phyloP scores from a whole-genome alignment of 2,329 filamentous ascomycete genomes.

The Pseudopithomyces maydicus region DNA sequence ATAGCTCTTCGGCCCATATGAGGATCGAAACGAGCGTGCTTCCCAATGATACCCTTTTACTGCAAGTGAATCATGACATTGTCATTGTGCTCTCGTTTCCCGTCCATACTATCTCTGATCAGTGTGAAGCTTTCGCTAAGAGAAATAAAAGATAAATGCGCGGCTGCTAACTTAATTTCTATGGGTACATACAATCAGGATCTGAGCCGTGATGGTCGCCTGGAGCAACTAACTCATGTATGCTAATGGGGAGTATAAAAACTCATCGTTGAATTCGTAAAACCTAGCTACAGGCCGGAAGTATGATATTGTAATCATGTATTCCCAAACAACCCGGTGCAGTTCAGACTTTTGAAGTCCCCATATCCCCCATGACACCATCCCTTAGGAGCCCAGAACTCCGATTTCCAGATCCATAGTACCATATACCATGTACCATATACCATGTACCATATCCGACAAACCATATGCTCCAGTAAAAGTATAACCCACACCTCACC shows the following conservation, averaged over 20 bases:
- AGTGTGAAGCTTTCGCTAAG: too few species aligned
- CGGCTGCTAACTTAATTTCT: too few species aligned
- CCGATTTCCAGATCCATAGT: too few species aligned
- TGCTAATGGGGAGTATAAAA: not conserved
- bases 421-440: too few species aligned
- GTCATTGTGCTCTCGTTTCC: not conserved
- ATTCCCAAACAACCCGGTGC: not conserved
- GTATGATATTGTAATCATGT: not conserved
- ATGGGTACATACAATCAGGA: too few species aligned
- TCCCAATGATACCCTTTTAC: slow-evolving; percentile 45
- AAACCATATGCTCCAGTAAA: not conserved
- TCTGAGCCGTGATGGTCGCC: too few species aligned
- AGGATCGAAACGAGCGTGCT: slow-evolving; percentile 31
- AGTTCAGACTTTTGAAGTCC: not conserved
- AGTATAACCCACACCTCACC: not conserved
- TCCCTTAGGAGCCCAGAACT: not conserved
- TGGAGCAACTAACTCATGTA: too few species aligned
- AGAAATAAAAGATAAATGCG: too few species aligned
- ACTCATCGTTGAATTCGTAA: not conserved
- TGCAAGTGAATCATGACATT: slow-evolving; percentile 24
- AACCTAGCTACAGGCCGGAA: not conserved
- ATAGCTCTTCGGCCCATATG: slow-evolving; percentile 33
- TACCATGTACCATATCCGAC: not conserved
- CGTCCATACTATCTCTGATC: not conserved
- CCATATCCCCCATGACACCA: not conserved